Conservation (phyloP, 768 basidiomycete genomes). For the Agaricus subrufescens region DNA sequence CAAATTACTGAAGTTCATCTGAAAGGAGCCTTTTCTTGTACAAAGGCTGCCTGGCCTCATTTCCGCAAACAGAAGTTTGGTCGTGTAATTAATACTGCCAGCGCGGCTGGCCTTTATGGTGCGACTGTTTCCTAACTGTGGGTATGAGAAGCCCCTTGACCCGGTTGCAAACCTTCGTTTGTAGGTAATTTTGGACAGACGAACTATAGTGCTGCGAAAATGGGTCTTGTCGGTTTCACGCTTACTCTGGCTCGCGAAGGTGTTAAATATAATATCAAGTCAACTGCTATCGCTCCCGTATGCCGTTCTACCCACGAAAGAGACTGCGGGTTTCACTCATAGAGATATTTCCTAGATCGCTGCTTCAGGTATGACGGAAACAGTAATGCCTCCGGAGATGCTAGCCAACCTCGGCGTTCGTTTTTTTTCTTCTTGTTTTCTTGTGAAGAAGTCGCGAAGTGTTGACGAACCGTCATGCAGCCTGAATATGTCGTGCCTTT, state of each 20-base stretch:
- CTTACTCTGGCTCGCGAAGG: constrained; percentile 93
- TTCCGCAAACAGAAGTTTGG: constrained; percentile 96
- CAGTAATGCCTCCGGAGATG: constrained; percentile 92
- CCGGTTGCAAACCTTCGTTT: not conserved
- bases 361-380: constrained; percentile 96
- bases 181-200: constrained; percentile 93
- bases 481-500: constrained; percentile 93
- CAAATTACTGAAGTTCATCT: constrained; percentile 85
- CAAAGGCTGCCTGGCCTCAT: constrained; percentile 93
- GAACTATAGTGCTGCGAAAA: constrained; percentile 98
- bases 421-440: not conserved
- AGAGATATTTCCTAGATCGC: constrained; percentile 54
- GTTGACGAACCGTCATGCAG: constrained; percentile 29
- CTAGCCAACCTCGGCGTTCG: constrained; percentile 77
- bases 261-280: constrained; percentile 84
- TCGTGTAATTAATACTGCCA: constrained; percentile 90
- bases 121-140: constrained; percentile 14
- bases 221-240: constrained; percentile 90
- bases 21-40: constrained; percentile 89
- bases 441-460: not conserved
- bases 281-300: constrained; percentile 88
- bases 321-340: not conserved
- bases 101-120: constrained; percentile 93
- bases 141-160: not conserved
- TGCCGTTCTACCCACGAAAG: constrained; percentile 18